Evolutionary conservation across 345 rosid species (phyloP).

Genomic region (Raphanus raphanistrum): DNA sequence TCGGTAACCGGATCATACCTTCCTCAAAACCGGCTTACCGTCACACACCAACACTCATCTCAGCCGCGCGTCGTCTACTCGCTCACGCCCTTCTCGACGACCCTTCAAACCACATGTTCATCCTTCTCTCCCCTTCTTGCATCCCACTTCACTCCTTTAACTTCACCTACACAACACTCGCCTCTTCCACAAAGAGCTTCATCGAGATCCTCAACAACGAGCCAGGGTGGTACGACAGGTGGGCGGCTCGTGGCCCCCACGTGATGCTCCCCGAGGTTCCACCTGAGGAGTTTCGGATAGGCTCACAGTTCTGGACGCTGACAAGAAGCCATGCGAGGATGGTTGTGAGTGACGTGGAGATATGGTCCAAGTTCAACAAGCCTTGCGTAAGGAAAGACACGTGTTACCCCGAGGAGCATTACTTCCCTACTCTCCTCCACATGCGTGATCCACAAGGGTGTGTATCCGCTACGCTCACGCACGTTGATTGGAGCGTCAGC

Average conservation of each 20-base stretch:
- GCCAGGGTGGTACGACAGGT: conserved; percentile 52
- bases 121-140: conserved; percentile 66
- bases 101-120: conserved; percentile 57
- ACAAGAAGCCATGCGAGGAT: conserved; percentile 62
- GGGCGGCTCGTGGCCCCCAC: conserved; percentile 71
- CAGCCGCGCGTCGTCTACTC: conserved; percentile 73
- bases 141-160: conserved; percentile 62
- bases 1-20: conserved; percentile 52
- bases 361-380: conserved; percentile 62
- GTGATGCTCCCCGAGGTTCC: conserved; percentile 70
- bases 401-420: conserved; percentile 73
- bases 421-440: conserved; percentile 70
- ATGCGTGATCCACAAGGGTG: conserved; percentile 54
- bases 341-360: conserved; percentile 49
- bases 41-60: conserved; percentile 55
- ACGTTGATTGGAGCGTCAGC: conserved; percentile 61
- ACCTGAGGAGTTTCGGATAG: conserved; percentile 66
- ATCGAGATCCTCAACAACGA: conserved; percentile 58
- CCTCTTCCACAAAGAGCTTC: conserved; percentile 55
- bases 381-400: conserved; percentile 47
- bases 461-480: conserved; percentile 63
- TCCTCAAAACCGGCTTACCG: conserved; percentile 62
- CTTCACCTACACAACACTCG: conserved; percentile 51
- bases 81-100: conserved; percentile 69
- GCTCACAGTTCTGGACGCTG: conserved; percentile 84